Base-by-base conservation (phyloP, 495 filamentous ascomycete species). In the Melanomma pulvis-pyrius region DNA sequence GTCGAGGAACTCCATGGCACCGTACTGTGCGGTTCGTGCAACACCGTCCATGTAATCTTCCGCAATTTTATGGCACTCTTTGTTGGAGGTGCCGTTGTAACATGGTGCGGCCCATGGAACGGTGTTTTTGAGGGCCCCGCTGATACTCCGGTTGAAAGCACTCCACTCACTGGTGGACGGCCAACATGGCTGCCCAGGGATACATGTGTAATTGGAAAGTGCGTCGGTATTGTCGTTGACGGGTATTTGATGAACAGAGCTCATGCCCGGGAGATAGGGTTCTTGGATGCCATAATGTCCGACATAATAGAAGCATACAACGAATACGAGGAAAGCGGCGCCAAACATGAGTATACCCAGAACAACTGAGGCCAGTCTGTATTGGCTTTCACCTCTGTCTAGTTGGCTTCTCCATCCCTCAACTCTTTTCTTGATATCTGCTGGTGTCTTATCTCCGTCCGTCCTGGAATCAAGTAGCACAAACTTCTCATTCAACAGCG, bases 111-210 rank as follows among this genome's bases (percentile, higher is more conserved):
- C 71, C 41, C 65, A 58, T 8, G 68, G 67, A 28, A 65, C 21
- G 28, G 71, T 73, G 21, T 61, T 25, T 49, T 57, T 57, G 32
- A 73, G 63, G 17, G 65, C 59, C 1, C 71, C 71, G 9, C 59
- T 46, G 26, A 73, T 61, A 46, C 51, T 73, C 21, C 44, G 50
- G 44, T 73, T 73, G 67, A 72, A 72, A 11, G 55, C 34, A 30
- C 28, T 39, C 70, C 70, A 72, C 22, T 69, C 39, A 7, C 15
- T 55, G 2, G 62, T 12, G 19, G 57, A 57, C 0, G 67, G 67
- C 70, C 70, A 72, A 39, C 70, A 72, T 19, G 47, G 2, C 30
- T 71, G 51, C 2, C 52, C 52, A 4, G 68, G 68, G 22, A 64
- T 36, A 41, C 68, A 71, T 17, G 61, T 61, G 49, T 60, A 69